A percentile compares a stretch with the other conserved stretches of the same genome.
phyloP scores from a whole-genome alignment of 306 rosid genomes.

The Nissolia schottii region DNA sequence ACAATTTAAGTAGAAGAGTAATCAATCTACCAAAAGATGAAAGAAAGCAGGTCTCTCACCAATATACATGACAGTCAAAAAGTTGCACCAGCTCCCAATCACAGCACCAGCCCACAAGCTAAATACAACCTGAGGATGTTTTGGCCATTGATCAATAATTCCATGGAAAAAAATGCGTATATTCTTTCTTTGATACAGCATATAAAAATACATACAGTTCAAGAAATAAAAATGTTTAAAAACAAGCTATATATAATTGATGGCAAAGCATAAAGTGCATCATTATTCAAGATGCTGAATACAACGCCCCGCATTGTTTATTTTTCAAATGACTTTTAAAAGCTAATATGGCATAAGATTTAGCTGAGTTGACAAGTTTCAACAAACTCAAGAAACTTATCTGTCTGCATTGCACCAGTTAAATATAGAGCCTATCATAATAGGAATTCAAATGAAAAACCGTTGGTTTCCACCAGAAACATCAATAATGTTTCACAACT shows the following conservation, averaged over 20 bases:
- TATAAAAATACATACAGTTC: neutral
- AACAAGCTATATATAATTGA: neutral
- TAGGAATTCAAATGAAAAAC: neutral
- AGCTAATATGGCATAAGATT: neutral
- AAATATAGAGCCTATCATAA: neutral
- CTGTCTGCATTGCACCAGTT: neutral
- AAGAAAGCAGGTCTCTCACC: conserved; percentile 52
- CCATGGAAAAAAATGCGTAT: neutral
- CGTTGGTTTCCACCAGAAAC: neutral
- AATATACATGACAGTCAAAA: conserved; percentile 76
- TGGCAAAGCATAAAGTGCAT: conserved; percentile 1
- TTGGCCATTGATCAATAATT: conserved; percentile 27
- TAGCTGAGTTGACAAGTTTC: neutral
- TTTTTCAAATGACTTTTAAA: neutral
- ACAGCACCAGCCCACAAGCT: conserved; percentile 76
- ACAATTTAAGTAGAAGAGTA: neutral
- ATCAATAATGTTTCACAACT: neutral
- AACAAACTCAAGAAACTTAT: neutral
- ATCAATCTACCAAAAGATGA: neutral
- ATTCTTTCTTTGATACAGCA: neutral
- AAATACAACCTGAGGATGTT: conserved; percentile 42
- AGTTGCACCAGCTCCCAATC: conserved; percentile 90
- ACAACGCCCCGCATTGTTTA: neutral
- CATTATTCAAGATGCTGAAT: conserved; percentile 1
- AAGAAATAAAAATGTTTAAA: neutral